A percentile compares a stretch with the other conserved stretches of the same genome.
These are phyloP conservation scores for Tetrapisispora fleetii DNA, from an alignment of 805 yeast genomes.

Conservation along the genomic window DNA sequence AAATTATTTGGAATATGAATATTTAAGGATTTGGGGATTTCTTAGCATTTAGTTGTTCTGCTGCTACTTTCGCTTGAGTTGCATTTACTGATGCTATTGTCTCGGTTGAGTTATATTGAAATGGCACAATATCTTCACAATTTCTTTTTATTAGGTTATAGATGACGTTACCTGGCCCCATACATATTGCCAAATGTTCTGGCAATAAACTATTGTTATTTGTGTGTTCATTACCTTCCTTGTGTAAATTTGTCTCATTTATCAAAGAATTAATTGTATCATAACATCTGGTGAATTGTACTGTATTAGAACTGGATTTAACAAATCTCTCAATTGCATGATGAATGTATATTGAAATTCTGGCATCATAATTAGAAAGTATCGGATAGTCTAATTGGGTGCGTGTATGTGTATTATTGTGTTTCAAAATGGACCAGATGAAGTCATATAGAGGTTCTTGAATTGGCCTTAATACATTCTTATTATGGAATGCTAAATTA, in stretches of 20 bases:
- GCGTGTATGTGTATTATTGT: constrained; percentile 18
- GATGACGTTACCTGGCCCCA: constrained; percentile 28
- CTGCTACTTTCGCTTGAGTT: neutral
- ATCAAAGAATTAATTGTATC: constrained; percentile 16
- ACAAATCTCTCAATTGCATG: constrained; percentile 28
- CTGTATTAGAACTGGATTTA: constrained; percentile 25
- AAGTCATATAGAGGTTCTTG: constrained; percentile 28
- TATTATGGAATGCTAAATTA: constrained; percentile 28
- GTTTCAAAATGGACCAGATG: constrained; percentile 25
- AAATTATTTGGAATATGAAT: neutral
- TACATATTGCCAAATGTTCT: constrained; percentile 15
- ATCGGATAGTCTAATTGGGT: constrained; percentile 23
- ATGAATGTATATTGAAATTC: constrained; percentile 17
- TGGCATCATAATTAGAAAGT: constrained; percentile 25
- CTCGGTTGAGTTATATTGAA: constrained; percentile 20
- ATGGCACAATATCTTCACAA: constrained; percentile 13
- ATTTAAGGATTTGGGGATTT: neutral
- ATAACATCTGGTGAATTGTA: constrained; percentile 27
- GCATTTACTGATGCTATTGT: constrained; percentile 18
- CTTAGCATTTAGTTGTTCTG: neutral
- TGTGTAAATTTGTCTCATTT: neutral
- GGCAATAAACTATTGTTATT: neutral
- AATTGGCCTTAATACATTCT: constrained; percentile 21
- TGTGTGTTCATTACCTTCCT: constrained; percentile 7
- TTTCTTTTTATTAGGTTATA: constrained; percentile 23